A percentile compares a stretch with the other conserved stretches of the same genome.
Conservation (phyloP, 2,329 filamentous ascomycete species). For the Xylaria sp. region DNA sequence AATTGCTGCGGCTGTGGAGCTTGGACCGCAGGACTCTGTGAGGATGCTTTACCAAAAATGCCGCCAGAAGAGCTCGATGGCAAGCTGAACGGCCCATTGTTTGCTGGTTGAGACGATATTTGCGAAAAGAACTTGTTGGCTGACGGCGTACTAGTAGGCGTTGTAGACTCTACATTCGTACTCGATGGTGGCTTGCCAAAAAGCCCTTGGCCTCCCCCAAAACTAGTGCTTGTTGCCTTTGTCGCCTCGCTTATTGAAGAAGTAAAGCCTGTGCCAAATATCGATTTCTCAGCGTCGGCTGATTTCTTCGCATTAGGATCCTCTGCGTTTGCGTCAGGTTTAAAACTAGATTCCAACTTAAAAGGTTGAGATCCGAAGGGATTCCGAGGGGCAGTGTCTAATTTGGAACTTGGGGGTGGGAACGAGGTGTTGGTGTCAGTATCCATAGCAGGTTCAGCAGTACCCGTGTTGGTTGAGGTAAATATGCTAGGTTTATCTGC, state of each 20-base stretch:
- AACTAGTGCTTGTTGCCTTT: slow-evolving; percentile 52
- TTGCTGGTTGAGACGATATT: slow-evolving; percentile 50
- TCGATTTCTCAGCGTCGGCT: slow-evolving; percentile 55
- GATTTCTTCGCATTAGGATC: slow-evolving; percentile 57
- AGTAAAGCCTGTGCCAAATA: slow-evolving; percentile 72
- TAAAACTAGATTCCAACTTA: slow-evolving; percentile 75
- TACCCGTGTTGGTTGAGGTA: slow-evolving; percentile 52
- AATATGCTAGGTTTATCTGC: slow-evolving; percentile 54
- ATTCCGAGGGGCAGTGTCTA: slow-evolving; percentile 46
- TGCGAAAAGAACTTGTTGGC: slow-evolving; percentile 58
- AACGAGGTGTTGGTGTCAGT: slow-evolving; percentile 53
- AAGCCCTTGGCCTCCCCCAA: slow-evolving; percentile 38
- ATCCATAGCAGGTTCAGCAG: slow-evolving; percentile 50
- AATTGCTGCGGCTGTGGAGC: slow-evolving; percentile 54
- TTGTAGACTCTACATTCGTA: slow-evolving; percentile 54
- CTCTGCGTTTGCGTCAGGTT: slow-evolving; percentile 70
- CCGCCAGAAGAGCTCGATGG: slow-evolving; percentile 42
- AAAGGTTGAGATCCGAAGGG: slow-evolving; percentile 67
- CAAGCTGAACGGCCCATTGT: slow-evolving; percentile 53
- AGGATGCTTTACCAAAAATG: slow-evolving; percentile 38
- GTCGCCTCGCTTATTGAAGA: slow-evolving; percentile 64
- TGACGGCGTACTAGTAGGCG: slow-evolving; percentile 64
- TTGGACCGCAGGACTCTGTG: slow-evolving; percentile 42
- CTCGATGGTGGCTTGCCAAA: slow-evolving; percentile 41
- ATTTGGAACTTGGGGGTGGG: slow-evolving; percentile 54